These are phyloP conservation scores for Clarireedia monteithiana DNA, from an alignment of 2,329 filamentous ascomycete species.

Conservation along the genomic window DNA sequence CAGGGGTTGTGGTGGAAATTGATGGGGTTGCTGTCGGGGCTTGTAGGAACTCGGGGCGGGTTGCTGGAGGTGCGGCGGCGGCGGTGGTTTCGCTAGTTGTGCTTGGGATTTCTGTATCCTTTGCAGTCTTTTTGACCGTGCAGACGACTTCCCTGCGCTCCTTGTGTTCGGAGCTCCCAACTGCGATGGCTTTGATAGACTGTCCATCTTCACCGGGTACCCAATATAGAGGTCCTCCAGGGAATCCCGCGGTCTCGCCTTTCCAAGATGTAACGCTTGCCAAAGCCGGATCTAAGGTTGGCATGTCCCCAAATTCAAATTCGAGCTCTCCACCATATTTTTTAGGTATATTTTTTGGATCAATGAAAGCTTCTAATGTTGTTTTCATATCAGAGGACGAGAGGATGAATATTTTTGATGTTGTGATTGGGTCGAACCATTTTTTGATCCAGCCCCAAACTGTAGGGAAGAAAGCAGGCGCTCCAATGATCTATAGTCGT, in stretches of 20 bases:
- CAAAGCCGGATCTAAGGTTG: constrained; percentile 60
- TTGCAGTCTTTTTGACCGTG: constrained; percentile 12
- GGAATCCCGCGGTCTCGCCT: constrained; percentile 42
- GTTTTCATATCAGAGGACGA: constrained; percentile 62
- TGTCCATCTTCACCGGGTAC: constrained; percentile 32
- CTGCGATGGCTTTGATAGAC: constrained; percentile 44
- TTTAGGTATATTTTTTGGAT: constrained; percentile 75
- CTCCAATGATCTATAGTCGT: constrained; percentile 63
- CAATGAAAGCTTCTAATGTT: constrained; percentile 75
- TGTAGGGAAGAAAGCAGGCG: constrained; percentile 83
- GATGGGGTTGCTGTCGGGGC: constrained; percentile 11
- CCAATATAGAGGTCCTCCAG: constrained; percentile 51
- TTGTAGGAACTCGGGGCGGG: constrained; percentile 8
- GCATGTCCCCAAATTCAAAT: constrained; percentile 70
- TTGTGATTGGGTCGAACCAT: constrained; percentile 91
- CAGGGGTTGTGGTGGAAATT: constrained; percentile 1
- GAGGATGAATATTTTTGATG: constrained; percentile 94
- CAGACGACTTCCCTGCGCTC: constrained; percentile 35
- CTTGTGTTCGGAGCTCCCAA: constrained; percentile 40
- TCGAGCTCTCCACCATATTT: constrained; percentile 84
- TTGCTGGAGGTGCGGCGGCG: background rate
- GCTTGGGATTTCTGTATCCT: background rate
- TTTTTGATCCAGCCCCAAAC: constrained; percentile 94
- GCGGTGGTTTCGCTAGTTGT: background rate
- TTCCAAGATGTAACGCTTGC: constrained; percentile 44